Conservation (phyloP, 768 basidiomycete species). For the Leccinum aurantiacum region DNA sequence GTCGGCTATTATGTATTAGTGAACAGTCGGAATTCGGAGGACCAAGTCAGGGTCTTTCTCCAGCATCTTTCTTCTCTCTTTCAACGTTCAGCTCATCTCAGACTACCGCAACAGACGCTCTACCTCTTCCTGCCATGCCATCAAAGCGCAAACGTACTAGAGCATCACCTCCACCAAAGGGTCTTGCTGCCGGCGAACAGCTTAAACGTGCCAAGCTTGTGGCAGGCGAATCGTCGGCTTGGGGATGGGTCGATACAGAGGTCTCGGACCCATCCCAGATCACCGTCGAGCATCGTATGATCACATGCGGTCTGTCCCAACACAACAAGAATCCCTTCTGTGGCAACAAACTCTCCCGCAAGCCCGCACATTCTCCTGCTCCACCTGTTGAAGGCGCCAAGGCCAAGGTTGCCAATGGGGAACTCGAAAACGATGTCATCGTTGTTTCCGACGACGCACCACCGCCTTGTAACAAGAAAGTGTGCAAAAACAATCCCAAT, state of each 20-base stretch:
- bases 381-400: constrained; percentile 11
- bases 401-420: constrained; percentile 34
- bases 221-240: constrained; percentile 49
- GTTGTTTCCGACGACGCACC: constrained; percentile 69
- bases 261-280: constrained; percentile 58
- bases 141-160: constrained; percentile 56
- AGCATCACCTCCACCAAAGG: constrained; percentile 45
- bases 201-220: constrained; percentile 57
- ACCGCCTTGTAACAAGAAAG: constrained; percentile 54
- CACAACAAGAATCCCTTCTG: constrained; percentile 55
- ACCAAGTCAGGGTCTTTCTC: constrained; percentile 19
- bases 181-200: constrained; percentile 59
- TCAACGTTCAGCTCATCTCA: constrained; percentile 6
- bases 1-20: background rate
- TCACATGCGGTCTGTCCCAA: constrained; percentile 65
- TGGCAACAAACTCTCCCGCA: constrained; percentile 50
- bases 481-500: constrained; percentile 75
- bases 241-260: constrained; percentile 81
- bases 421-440: constrained; percentile 62
- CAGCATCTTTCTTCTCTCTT: constrained; percentile 10
- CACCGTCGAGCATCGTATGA: constrained; percentile 60
- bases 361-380: constrained; percentile 19
- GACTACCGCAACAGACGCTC: background rate
- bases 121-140: constrained; percentile 41
- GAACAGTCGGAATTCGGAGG: constrained; percentile 27